A percentile compares a stretch with the other conserved stretches of the same genome.
Evolutionary conservation across 2,329 filamentous ascomycete genomes (phyloP).

Genomic region (Colletotrichum filicis): DNA sequence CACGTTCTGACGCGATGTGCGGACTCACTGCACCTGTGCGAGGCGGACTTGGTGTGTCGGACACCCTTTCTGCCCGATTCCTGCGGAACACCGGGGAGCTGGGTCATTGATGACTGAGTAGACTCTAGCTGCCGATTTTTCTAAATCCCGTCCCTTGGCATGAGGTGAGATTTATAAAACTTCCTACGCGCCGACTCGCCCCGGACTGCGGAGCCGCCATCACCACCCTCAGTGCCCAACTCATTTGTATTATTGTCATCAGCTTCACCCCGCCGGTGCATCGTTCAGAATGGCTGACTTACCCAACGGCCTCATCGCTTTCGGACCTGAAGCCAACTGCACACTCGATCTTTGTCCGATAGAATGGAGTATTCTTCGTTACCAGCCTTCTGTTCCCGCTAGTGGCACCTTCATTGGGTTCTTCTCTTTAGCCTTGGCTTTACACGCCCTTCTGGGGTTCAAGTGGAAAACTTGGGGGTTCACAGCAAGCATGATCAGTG

Average conservation of each 20-base stretch:
- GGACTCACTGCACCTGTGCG: not conserved
- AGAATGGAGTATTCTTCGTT: slow-evolving; percentile 52
- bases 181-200: not conserved
- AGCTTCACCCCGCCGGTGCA: not conserved
- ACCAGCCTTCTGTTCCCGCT: slow-evolving; percentile 50
- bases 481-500: slow-evolving; percentile 60
- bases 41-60: not conserved
- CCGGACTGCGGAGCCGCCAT: not conserved
- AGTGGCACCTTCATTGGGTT: slow-evolving; percentile 50
- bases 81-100: slow-evolving; percentile 12
- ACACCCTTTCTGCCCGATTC: not conserved
- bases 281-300: not conserved
- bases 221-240: not conserved
- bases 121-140: not conserved
- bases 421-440: slow-evolving; percentile 54
- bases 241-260: not conserved
- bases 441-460: slow-evolving; percentile 54
- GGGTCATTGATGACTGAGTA: not conserved
- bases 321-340: slow-evolving; percentile 57
- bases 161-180: not conserved
- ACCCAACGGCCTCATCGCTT: slow-evolving; percentile 40
- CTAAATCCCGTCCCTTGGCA: not conserved
- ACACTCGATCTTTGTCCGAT: slow-evolving; percentile 58
- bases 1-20: not conserved
- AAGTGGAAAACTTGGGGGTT: slow-evolving; percentile 56